Base-by-base conservation (phyloP, 371 early-diverging fungal genomes). In the Mortierella polycephala region DNA sequence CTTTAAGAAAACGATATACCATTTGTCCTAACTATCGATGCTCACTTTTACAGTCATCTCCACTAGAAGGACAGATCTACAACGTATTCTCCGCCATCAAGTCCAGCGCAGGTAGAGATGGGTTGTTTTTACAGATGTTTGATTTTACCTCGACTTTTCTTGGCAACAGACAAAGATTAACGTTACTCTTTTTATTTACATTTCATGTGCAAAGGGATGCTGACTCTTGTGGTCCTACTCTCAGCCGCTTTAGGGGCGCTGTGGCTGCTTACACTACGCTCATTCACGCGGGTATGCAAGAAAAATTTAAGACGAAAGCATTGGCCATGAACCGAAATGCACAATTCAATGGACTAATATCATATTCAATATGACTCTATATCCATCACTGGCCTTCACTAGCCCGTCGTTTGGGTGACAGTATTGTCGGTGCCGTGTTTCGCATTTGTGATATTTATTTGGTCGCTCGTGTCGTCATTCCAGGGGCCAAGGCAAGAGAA, bases 401-500 rank as follows among this genome's bases (percentile, higher is more conserved):
- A 89, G 91, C 85, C 83, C 3, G 83, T 92, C 57, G 90, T 92
- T 3, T 89, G 90, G 88, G 82, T 83, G 7, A 89, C 90, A 1
- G 85, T 91, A 8, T 52, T 86, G 7, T 68, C 83, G 21, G 86
- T 91, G 1, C 93, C 93, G 1, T 57, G 85, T 2, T 61, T 85
- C 6, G 79, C 88, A 10, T 57, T 88, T 20, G 84, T 63, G 7
- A 72, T 88, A 45, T 91, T 91, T 82, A 71, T 86, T 45, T 90
- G 87, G 90, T 82, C 83, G 5, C 18, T 85, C 8, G 81, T 83
- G 9, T 86, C 86, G 55, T 87, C 88, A 47, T 82, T 86, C 23
- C 85, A 87, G 44, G 81, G 69, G 16, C 74, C 80, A 7, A 73
- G 80, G 54, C 42, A 73, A n/a, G 81, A 83, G 47, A 81, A 79